Evolutionary conservation across 805 yeast species (phyloP), one percentile per base, ranked within the genome.

Genomic region (Saccharomyces paradoxus): DNA sequence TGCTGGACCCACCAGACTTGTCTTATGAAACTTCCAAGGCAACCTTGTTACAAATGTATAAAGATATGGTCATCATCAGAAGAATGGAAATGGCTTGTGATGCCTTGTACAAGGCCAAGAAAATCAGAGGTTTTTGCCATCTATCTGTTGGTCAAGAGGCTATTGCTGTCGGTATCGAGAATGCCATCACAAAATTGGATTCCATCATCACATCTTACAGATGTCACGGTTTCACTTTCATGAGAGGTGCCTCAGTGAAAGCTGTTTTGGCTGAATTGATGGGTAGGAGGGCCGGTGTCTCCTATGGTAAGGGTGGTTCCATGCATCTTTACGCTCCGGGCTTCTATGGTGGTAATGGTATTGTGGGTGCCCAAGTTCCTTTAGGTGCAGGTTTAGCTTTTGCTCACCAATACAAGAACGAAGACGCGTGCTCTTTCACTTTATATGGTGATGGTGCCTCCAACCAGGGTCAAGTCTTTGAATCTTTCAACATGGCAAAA

Each of bases 1-100:
- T 85, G 74, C 71, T 94, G 61, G 86, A 82, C 46, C 78, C 79
- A 26, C 97, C 97, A 53, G 80, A 80, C 50, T 76, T 87, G 67
- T 74, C 77, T 52, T 86, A 87, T 71, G 85, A 84, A 74, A 86
- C 96, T 55, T 84, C 88, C 66, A 90, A 89, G 80, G 79, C 81
- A 51, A 80, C 84, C 54, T 75, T 94, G 65, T 77, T 94, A 67
- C 83, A 90, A 70, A 89, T 94, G 97, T 94, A 91, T 83, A 87
- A 89, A 77, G 96, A 92, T 71, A 91, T 94, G 98, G 83, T 86
- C 63, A 75, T 86, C 62, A 84, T 92, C 71, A 85, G 96, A 81
- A 87, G 99, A 77, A 84, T 94, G 94, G 99, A 94, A 79, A 92
- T 94, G 96, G 96, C 97, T 46, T 84, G 98, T 58, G 99, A 94